A percentile compares a stretch with the other conserved stretches of the same genome.
phyloP scores from a whole-genome alignment of 2,329 filamentous ascomycete genomes.

The Neopestalotiopsis sp. region DNA sequence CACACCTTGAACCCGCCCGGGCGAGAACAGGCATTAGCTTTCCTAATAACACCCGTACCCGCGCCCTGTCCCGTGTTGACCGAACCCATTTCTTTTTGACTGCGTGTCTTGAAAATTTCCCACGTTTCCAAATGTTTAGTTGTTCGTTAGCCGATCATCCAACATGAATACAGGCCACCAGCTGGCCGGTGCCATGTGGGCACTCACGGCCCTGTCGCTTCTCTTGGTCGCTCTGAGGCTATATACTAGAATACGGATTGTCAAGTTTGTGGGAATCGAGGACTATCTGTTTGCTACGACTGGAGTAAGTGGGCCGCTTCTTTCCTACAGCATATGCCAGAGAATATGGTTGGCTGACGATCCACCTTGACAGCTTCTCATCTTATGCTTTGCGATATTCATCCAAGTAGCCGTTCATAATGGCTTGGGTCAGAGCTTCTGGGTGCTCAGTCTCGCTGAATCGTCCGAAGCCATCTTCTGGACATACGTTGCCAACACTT shows the following conservation, averaged over 20 bases:
- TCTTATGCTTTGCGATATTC: conserved; percentile 38
- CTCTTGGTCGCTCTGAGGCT: conserved; percentile 29
- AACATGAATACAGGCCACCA: conserved; percentile 36
- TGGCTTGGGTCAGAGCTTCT: conserved; percentile 40
- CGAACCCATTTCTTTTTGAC: background rate
- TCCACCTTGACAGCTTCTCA: conserved; percentile 30
- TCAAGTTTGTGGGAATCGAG: conserved; percentile 41
- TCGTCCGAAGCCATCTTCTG: conserved; percentile 43
- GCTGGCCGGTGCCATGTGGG: conserved; percentile 39
- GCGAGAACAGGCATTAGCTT: background rate
- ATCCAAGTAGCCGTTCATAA: conserved; percentile 41
- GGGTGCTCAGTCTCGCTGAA: conserved; percentile 34
- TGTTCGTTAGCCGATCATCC: conserved; percentile 5
- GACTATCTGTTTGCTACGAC: conserved; percentile 42
- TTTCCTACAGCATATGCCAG: background rate
- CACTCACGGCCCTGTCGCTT: conserved; percentile 36
- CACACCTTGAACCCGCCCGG: background rate
- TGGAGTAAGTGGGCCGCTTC: conserved; percentile 24
- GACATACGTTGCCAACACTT: conserved; percentile 43
- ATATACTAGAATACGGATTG: conserved; percentile 36
- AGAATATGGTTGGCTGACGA: background rate
- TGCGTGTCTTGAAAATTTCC: background rate
- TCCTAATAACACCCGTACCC: background rate
- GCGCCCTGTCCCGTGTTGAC: background rate
- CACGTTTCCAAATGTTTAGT: background rate